phyloP scores from a whole-genome alignment of 2,329 filamentous ascomycete genomes.

The Trichoderma guizhouense region DNA sequence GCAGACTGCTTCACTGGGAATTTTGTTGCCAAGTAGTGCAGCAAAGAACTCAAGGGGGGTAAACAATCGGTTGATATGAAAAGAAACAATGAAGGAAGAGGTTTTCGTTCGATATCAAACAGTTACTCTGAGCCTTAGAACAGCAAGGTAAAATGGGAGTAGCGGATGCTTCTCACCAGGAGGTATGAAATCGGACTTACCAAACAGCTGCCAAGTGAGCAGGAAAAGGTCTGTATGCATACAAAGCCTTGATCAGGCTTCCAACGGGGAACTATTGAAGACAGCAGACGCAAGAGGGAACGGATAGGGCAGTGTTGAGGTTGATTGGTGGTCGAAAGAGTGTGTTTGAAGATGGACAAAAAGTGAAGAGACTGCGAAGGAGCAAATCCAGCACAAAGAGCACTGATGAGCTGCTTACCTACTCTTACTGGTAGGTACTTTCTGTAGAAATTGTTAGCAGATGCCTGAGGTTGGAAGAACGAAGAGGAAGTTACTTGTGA shows the following conservation, averaged over 20 bases:
- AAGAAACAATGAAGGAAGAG: neutral
- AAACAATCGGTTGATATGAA: neutral
- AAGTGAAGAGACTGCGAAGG: neutral
- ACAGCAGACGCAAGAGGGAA: slow-evolving; percentile 16
- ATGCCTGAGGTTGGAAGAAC: neutral
- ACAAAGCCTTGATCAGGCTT: slow-evolving; percentile 31
- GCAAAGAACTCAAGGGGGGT: neutral
- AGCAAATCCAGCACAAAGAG: neutral
- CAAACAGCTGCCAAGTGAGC: slow-evolving; percentile 29
- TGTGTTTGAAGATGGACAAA: neutral
- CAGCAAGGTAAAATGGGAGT: neutral
- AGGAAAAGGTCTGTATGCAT: slow-evolving; percentile 39
- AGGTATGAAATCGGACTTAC: slow-evolving; percentile 27
- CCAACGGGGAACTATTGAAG: slow-evolving; percentile 22
- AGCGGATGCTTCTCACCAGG: neutral
- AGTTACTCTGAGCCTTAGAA: neutral
- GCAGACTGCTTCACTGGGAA: neutral
- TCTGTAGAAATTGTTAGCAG: neutral
- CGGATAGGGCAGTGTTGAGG: slow-evolving; percentile 17
- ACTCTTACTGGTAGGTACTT: neutral
- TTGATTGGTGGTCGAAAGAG: slow-evolving; percentile 9
- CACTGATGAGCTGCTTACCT: slow-evolving; percentile 3
- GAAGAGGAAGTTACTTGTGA: neutral
- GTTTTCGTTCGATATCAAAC: neutral
- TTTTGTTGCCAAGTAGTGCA: neutral